phyloP scores from a whole-genome alignment of 345 rosid species.

The Gossypioides kirkii region DNA sequence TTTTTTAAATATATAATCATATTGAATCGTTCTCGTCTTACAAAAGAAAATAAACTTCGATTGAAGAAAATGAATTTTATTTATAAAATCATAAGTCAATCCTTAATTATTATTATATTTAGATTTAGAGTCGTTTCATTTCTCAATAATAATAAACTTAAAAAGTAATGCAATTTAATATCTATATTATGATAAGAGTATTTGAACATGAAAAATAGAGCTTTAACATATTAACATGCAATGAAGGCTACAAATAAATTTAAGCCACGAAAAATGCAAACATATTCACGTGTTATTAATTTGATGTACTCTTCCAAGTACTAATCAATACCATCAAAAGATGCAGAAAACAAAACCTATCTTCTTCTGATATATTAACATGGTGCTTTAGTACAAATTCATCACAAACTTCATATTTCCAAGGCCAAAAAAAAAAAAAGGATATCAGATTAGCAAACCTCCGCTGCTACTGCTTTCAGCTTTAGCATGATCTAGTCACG shows the following conservation, averaged over 20 bases:
- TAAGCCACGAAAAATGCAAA: neutral
- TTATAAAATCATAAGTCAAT: no score
- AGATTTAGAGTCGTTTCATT: no score
- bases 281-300: neutral
- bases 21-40: no score
- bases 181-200: no score
- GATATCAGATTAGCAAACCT: neutral
- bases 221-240: neutral
- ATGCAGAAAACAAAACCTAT: neutral
- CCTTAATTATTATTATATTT: no score
- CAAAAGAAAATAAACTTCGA: no score
- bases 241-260: neutral
- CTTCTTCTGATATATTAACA: neutral
- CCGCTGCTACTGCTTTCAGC: no score
- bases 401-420: neutral
- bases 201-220: no score
- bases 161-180: no score
- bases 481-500: slow-evolving; percentile 29
- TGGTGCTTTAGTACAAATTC: neutral
- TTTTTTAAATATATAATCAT: no score
- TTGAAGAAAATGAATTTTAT: no score
- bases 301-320: neutral
- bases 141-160: no score
- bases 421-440: neutral
- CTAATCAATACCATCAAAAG: neutral